Conservation (phyloP, 345 rosid genomes). For the Aquilaria sinensis region DNA sequence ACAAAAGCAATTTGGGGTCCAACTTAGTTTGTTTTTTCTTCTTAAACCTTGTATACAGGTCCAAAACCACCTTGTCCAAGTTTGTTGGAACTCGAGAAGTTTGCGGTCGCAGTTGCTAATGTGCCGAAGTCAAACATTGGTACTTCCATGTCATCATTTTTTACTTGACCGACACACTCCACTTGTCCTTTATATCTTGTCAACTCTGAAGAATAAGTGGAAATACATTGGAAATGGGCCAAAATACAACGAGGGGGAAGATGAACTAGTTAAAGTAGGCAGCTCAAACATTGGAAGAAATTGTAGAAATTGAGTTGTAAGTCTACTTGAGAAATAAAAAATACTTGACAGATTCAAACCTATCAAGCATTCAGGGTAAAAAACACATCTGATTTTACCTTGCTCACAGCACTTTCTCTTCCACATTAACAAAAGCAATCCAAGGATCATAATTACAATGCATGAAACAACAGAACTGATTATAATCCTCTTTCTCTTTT, state of each 20-base stretch:
- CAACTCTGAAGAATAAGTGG: background rate
- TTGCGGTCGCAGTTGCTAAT: background rate
- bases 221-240: background rate
- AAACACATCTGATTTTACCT: background rate
- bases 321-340: too few species aligned
- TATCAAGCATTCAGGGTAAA: too few species aligned
- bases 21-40: too few species aligned
- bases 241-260: too few species aligned
- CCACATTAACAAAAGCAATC: background rate
- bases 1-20: too few species aligned
- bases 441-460: background rate
- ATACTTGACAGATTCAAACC: too few species aligned
- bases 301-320: background rate
- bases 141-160: background rate
- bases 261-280: too few species aligned
- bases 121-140: constrained; percentile 1
- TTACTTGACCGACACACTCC: background rate
- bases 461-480: background rate
- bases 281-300: too few species aligned
- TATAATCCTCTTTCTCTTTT: background rate
- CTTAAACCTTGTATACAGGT: too few species aligned
- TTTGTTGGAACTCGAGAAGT: background rate
- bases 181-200: background rate
- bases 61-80: too few species aligned
- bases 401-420: background rate